A percentile compares a stretch with the other conserved stretches of the same genome.
Conservation (phyloP, 148 eudicot species). For the Camellia lanceoleosa region DNA sequence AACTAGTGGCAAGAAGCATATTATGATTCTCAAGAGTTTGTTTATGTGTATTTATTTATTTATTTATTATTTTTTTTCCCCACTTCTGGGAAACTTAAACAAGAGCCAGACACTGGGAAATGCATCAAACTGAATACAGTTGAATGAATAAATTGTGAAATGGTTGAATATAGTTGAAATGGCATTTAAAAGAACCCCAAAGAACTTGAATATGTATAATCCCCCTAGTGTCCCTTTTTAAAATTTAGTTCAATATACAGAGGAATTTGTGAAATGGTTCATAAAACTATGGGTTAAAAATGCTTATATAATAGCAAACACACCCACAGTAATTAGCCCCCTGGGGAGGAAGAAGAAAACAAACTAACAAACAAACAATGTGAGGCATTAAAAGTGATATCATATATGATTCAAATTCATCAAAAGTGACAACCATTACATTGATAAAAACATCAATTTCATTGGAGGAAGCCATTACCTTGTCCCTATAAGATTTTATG, state of each 20-base stretch:
- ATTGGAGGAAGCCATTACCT: slow-evolving; percentile 19
- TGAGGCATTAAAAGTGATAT: neutral
- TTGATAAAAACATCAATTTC: slow-evolving; percentile 1
- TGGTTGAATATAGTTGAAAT: too few relatives aligned
- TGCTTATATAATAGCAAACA: neutral
- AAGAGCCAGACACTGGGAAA: neutral
- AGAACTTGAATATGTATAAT: neutral
- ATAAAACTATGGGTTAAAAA: neutral
- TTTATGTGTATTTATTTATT: too few relatives aligned
- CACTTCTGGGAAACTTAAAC: neutral
- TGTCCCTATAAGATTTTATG: slow-evolving; percentile 39
- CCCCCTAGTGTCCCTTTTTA: neutral
- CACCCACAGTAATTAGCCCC: neutral
- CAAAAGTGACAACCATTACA: neutral
- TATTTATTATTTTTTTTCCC: too few relatives aligned
- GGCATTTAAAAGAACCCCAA: neutral
- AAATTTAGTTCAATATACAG: neutral
- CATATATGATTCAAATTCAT: neutral
- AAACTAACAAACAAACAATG: neutral
- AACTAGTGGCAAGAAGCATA: neutral
- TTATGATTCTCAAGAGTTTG: too few relatives aligned
- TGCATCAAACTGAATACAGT: slow-evolving; percentile 4
- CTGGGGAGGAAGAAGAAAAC: neutral
- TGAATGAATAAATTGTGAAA: neutral
- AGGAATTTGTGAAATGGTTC: neutral